These are phyloP conservation scores for Fusarium ramigenum DNA, from an alignment of 2,329 filamentous ascomycete species.

Conservation along the genomic window DNA sequence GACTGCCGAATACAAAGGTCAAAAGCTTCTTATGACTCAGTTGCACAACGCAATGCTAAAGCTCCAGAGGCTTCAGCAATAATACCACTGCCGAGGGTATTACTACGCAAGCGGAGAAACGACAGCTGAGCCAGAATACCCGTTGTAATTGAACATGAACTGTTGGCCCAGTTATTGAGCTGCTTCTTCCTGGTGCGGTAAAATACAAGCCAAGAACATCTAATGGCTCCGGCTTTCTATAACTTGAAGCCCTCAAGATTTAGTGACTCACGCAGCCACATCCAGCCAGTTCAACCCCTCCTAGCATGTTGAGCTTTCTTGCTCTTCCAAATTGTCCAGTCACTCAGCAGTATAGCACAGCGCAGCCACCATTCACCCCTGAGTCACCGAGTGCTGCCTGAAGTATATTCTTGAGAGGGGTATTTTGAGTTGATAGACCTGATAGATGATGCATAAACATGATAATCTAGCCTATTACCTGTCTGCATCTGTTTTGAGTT, in stretches of 20 bases:
- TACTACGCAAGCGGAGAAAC: not conserved
- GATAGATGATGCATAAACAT: not conserved
- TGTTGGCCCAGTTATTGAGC: fast-evolving
- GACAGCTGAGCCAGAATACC: not conserved
- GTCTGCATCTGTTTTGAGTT: not conserved
- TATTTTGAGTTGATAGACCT: not conserved
- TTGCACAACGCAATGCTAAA: not conserved
- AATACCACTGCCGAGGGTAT: not conserved
- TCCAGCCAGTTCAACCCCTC: not conserved
- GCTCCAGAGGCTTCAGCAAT: not conserved
- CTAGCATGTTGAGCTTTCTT: not conserved
- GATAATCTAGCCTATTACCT: not conserved
- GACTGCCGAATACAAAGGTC: not conserved
- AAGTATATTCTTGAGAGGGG: not conserved
- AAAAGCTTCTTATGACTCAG: not conserved
- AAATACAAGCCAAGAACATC: not conserved
- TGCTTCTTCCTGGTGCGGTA: not conserved
- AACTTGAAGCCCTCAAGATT: not conserved
- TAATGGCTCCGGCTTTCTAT: not conserved
- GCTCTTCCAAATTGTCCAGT: not conserved
- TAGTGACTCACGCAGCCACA: not conserved
- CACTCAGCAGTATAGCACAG: not conserved
- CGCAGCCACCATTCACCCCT: not conserved
- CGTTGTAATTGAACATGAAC: not conserved
- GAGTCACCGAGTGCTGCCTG: not conserved